These are phyloP conservation scores for Ricinus communis DNA, from an alignment of 345 rosid species.

Conservation along the genomic window DNA sequence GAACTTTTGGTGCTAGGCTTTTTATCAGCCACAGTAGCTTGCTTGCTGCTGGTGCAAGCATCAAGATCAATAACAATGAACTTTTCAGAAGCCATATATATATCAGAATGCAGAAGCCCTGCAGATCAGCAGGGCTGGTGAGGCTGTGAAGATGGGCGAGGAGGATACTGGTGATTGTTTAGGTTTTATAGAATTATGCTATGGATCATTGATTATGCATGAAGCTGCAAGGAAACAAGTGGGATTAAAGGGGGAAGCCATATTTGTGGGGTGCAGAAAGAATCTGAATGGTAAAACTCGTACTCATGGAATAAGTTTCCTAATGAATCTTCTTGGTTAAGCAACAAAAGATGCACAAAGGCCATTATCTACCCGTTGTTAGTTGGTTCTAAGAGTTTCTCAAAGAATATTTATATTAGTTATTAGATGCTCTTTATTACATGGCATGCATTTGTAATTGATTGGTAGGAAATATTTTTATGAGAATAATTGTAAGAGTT, in stretches of 20 bases:
- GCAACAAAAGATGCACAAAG: slow-evolving; percentile 30
- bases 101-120: neutral
- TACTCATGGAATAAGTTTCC: slow-evolving; percentile 37
- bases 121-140: neutral
- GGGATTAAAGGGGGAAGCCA: slow-evolving; percentile 13
- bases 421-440: slow-evolving; percentile 3
- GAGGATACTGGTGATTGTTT: neutral
- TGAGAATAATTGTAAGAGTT: slow-evolving; percentile 2
- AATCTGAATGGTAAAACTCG: slow-evolving; percentile 17
- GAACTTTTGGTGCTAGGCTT: slow-evolving; percentile 8
- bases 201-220: neutral
- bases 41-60: slow-evolving; percentile 22
- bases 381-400: neutral
- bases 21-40: slow-evolving; percentile 17
- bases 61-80: slow-evolving; percentile 17
- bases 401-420: neutral
- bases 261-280: slow-evolving; percentile 20
- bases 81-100: slow-evolving; percentile 38
- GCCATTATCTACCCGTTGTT: slow-evolving; percentile 13
- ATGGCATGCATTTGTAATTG: neutral
- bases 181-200: slow-evolving; percentile 5
- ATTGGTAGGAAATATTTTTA: neutral
- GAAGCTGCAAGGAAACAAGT: slow-evolving; percentile 8
- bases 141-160: slow-evolving; percentile 15
- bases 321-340: slow-evolving; percentile 32